Percentiles rank a stretch among this genome's conserved stretches.
These are phyloP conservation scores for Dactylonectria estremocensis DNA, from an alignment of 2,329 filamentous ascomycete genomes.

Conservation along the genomic window DNA sequence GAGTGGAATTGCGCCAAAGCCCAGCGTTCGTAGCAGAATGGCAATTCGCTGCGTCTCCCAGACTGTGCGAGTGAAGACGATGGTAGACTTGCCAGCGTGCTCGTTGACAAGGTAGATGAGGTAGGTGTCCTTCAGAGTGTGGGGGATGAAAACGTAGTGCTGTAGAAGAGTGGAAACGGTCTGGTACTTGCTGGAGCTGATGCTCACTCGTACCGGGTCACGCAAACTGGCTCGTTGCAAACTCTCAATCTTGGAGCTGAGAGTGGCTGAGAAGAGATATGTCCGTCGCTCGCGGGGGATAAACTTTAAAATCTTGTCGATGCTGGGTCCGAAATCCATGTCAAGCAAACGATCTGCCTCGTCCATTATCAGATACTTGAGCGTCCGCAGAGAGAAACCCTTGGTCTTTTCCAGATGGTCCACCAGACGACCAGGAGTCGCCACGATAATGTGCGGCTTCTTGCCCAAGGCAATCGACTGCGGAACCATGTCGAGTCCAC, in stretches of 20 bases:
- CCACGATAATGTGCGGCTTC: constrained; percentile 94
- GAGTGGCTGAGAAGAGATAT: constrained; percentile 94
- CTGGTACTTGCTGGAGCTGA: constrained; percentile 88
- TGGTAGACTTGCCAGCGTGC: constrained; percentile 86
- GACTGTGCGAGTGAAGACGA: constrained; percentile 94
- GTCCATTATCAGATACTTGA: constrained; percentile 95
- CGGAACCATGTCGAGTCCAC: constrained; percentile 95
- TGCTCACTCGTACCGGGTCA: constrained; percentile 86
- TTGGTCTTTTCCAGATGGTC: constrained; percentile 98
- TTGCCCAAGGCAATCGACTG: constrained; percentile 95
- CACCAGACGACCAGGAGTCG: constrained; percentile 88
- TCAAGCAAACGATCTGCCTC: constrained; percentile 94
- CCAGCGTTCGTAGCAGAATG: constrained; percentile 85
- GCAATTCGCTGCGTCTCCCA: constrained; percentile 90
- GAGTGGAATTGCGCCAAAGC: constrained; percentile 91
- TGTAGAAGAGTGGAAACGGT: constrained; percentile 92
- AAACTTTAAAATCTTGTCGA: constrained; percentile 94
- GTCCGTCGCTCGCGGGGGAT: constrained; percentile 84
- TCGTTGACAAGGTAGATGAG: constrained; percentile 90
- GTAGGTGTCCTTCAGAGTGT: constrained; percentile 90
- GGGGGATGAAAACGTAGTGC: constrained; percentile 88
- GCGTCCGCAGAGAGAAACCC: constrained; percentile 85
- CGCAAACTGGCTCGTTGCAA: constrained; percentile 90
- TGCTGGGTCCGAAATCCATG: constrained; percentile 91
- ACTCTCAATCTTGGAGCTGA: constrained; percentile 93